These are phyloP conservation scores for Albophoma yamanashiensis DNA, from an alignment of 2,329 filamentous ascomycete genomes.

Conservation along the genomic window DNA sequence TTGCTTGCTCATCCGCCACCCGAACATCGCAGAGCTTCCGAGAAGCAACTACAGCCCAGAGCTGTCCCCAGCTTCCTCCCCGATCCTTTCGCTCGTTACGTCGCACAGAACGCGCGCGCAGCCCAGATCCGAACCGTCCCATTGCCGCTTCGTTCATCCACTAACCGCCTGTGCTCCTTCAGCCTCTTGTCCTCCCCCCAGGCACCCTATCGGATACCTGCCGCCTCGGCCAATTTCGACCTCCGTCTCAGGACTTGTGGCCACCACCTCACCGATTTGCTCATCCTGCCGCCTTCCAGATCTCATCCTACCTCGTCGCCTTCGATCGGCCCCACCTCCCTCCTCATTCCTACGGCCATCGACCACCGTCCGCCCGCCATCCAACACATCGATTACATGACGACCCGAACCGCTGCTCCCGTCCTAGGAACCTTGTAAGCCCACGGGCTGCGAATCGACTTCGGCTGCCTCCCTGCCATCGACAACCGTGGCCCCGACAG, in stretches of 20 bases:
- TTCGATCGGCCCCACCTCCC: neutral
- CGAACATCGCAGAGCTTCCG: constrained; percentile 3
- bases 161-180: constrained; percentile 11
- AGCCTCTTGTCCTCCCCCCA: constrained; percentile 10
- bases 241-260: constrained; percentile 7
- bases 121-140: neutral
- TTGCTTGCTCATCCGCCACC: neutral
- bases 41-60: neutral
- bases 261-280: constrained; percentile 8
- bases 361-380: neutral
- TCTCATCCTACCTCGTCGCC: constrained; percentile 8
- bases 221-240: constrained; percentile 10
- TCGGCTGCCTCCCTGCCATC: constrained; percentile 20
- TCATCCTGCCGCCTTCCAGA: constrained; percentile 5
- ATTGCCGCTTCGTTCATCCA: neutral
- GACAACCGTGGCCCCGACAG: constrained; percentile 18
- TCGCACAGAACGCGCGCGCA: neutral
- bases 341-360: neutral
- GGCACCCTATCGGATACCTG: constrained; percentile 21
- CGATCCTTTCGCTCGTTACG: neutral
- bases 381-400: constrained; percentile 27
- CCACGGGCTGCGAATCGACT: constrained; percentile 20
- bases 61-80: neutral
- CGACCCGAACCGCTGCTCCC: constrained; percentile 20
- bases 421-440: constrained; percentile 25